Evolutionary conservation across 78 protist genomes (phyloP).

Genomic region (Monocercomonoides exilis): DNA sequence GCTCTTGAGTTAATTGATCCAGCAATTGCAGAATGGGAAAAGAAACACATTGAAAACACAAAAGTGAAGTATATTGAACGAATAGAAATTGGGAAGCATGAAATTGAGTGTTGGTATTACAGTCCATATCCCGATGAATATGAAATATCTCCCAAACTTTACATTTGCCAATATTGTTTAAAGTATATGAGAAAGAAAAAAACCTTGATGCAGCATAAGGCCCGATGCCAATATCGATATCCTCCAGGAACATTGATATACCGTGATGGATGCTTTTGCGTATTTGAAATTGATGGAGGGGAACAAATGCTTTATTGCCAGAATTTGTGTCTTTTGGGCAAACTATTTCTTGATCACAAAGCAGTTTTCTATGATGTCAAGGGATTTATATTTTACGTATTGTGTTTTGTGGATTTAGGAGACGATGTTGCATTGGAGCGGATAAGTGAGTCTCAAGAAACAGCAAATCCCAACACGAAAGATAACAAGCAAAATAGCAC

Average conservation of each 20-base stretch:
- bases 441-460: too few species aligned
- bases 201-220: slow-evolving; percentile 57
- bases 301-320: slow-evolving; percentile 80
- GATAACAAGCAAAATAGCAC: too few species aligned
- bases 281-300: slow-evolving; percentile 87
- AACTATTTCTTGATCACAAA: slow-evolving; percentile 91
- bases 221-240: slow-evolving; percentile 56
- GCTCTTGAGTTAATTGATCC: slow-evolving; percentile 26
- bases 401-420: slow-evolving; percentile 68
- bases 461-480: too few species aligned
- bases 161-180: slow-evolving; percentile 80
- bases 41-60: slow-evolving; percentile 77
- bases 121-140: slow-evolving; percentile 88
- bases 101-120: slow-evolving; percentile 68
- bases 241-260: slow-evolving; percentile 92
- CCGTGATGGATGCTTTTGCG: slow-evolving; percentile 46
- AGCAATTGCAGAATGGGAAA: slow-evolving; percentile 36
- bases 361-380: slow-evolving; percentile 79
- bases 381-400: slow-evolving; percentile 84
- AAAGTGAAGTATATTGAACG: slow-evolving; percentile 71
- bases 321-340: slow-evolving; percentile 81
- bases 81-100: slow-evolving; percentile 57
- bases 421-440: too few species aligned
- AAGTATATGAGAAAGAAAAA: slow-evolving; percentile 65
- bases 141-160: slow-evolving; percentile 50